A percentile compares a stretch with the other conserved stretches of the same genome.
Conservation (phyloP, 352 stramenopile species). For the Globisporangium carolinianum region DNA sequence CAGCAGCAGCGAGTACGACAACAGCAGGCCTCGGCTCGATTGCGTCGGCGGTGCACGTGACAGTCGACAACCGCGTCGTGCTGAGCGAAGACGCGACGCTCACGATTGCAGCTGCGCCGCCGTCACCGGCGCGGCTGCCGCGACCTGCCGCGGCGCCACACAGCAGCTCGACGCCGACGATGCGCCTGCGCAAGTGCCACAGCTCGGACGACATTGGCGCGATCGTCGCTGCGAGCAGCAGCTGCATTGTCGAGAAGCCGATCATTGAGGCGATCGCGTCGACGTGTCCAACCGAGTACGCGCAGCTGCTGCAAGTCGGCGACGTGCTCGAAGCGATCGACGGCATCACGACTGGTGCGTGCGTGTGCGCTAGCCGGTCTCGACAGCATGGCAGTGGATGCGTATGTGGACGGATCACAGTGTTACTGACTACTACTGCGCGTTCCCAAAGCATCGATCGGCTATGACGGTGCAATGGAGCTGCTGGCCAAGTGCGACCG, state of each 20-base stretch:
- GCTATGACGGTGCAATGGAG: conserved; percentile 42
- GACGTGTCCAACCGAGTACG: conserved; percentile 29
- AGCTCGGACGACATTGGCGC: conserved; percentile 50
- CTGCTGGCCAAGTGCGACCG: conserved; percentile 47
- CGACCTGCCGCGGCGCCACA: not conserved
- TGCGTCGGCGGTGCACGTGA: conserved; percentile 24
- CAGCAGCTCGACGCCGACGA: not conserved
- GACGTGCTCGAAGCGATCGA: conserved; percentile 72
- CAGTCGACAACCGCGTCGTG: conserved; percentile 24
- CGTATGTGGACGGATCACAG: not conserved
- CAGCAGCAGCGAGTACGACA: not conserved
- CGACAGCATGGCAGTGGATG: not conserved
- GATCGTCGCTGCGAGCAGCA: conserved; percentile 14
- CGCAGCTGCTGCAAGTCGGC: conserved; percentile 38
- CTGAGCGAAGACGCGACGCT: conserved; percentile 39
- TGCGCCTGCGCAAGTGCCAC: conserved; percentile 37
- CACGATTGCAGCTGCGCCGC: not conserved
- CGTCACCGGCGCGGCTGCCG: not conserved
- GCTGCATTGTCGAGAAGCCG: conserved; percentile 15
- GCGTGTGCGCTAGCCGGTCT: not conserved
- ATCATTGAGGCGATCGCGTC: conserved; percentile 40
- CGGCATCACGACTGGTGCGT: conserved; percentile 53
- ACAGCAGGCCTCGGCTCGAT: conserved; percentile 26
- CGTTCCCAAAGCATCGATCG: conserved; percentile 37
- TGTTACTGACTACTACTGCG: conserved; percentile 5